Percentiles rank a stretch among this genome's conserved stretches.
phyloP scores from a whole-genome alignment of 2,329 filamentous ascomycete species.

The Sclerotinia glacialis region DNA sequence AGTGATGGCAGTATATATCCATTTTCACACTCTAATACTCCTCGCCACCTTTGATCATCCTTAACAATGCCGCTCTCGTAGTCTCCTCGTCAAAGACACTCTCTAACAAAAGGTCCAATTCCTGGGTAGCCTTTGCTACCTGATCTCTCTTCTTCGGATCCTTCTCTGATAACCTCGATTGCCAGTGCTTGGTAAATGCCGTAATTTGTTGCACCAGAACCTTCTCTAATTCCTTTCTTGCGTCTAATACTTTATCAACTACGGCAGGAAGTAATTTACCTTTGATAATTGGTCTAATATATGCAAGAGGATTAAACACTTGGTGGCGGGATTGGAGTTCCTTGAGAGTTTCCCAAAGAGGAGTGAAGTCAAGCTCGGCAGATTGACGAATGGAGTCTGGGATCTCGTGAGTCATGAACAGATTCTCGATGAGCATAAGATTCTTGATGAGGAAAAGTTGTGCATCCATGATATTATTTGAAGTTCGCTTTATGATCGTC shows the following conservation, averaged over 20 bases:
- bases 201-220: constrained; percentile 61
- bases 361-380: constrained; percentile 58
- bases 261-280: constrained; percentile 39
- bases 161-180: constrained; percentile 51
- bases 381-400: constrained; percentile 58
- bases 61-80: constrained; percentile 38
- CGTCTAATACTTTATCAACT: constrained; percentile 50
- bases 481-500: constrained; percentile 61
- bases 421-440: constrained; percentile 89
- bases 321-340: constrained; percentile 48
- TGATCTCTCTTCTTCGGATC: constrained; percentile 43
- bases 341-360: constrained; percentile 60
- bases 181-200: constrained; percentile 59
- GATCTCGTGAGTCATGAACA: constrained; percentile 94
- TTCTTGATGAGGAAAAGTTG: constrained; percentile 95
- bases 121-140: constrained; percentile 52
- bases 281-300: constrained; percentile 45
- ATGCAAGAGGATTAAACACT: constrained; percentile 52
- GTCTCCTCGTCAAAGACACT: constrained; percentile 49
- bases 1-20: background rate
- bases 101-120: constrained; percentile 56
- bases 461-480: constrained; percentile 62
- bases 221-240: constrained; percentile 63
- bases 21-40: constrained; percentile 1
- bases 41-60: constrained; percentile 35